Evolutionary conservation across 108 stramenopile species (phyloP), one percentile per base, ranked within the genome.

Genomic region (Fistulifera pelliculosa): DNA sequence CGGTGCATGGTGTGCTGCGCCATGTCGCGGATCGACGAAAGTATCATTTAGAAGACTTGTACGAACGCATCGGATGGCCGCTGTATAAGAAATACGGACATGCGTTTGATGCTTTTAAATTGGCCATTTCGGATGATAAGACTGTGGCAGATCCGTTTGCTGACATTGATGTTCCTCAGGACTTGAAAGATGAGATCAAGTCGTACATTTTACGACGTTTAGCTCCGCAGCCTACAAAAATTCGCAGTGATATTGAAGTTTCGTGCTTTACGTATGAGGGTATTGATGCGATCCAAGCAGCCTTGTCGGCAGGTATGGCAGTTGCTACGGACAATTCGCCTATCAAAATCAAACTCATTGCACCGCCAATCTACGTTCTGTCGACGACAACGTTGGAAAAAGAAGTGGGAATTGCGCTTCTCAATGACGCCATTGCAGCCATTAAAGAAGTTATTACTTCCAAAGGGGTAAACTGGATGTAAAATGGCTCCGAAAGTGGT

Each of bases 231-330:
- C 97, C 97, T 47, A 93, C 96, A 67, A 98, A 98, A 80, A 90
- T 99, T 51, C 93, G 99, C 41, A 86, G 94, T 28, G 97, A 98
- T 66, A 86, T 99, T 52, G 96, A 99, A 69, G 96, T 99, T 16
- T 93, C 93, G 1, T 98, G 97, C 86, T 98, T 96, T 76, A 90
- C 89, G 1, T 96, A 97, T 67, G 97, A 95, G 62, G 99, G 98
- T 12, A 97, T 98, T 58, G 96, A 98, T 67, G 97, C 99, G 50
- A 95, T 99, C 51, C 87, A 90, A 18, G 96, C 87, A 24, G 96
- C 96, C 23, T 79, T 99, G 47, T 81, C 92, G 61, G 92, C 89
- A 8, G 98, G 97, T 43, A 94, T 95, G 77, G 90, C 77, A 21
- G 65, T 83, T 1, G 75, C 76, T n/a, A 81, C 81, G 6, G 82